Conservation (phyloP, 1,284 basidiomycete species). For the Apiotrichum veenhuisii region DNA sequence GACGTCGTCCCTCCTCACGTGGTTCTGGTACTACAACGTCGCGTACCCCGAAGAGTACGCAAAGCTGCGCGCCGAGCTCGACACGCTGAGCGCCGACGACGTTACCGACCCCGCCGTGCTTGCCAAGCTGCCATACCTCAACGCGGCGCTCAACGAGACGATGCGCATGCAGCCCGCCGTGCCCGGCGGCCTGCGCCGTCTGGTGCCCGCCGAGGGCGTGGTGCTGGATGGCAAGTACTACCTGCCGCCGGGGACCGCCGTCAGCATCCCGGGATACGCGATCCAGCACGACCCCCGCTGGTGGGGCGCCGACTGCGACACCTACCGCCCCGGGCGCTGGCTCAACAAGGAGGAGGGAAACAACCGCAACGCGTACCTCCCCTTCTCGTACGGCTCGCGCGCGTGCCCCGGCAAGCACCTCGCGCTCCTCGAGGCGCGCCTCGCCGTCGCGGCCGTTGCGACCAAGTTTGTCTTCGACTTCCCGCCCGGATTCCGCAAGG, state of each 20-base stretch:
- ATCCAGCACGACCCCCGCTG: constrained; percentile 56
- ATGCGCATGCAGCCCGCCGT: constrained; percentile 71
- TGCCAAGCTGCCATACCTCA: constrained; percentile 57
- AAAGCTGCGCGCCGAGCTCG: constrained; percentile 7
- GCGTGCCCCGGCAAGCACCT: constrained; percentile 9
- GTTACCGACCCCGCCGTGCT: constrained; percentile 4
- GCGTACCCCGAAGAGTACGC: constrained; percentile 2
- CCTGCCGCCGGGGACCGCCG: constrained; percentile 15
- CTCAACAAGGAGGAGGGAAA: constrained; percentile 35
- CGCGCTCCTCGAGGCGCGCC: constrained; percentile 9
- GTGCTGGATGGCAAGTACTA: constrained; percentile 20
- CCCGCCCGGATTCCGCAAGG: constrained; percentile 1
- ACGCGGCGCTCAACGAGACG: constrained; percentile 77
- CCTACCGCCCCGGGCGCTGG: constrained; percentile 62
- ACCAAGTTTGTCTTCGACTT: constrained; percentile 6
- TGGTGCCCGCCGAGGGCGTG: constrained; percentile 54
- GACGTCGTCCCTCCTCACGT: constrained; percentile 7
- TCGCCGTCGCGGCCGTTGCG: constrained; percentile 3
- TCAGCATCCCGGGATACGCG: constrained; percentile 23
- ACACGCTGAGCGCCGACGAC: not conserved
- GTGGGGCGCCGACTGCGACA: constrained; percentile 58
- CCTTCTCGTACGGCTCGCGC: constrained; percentile 7
- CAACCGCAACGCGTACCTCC: constrained; percentile 10
- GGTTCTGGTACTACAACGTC: constrained; percentile 12
- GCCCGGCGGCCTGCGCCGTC: constrained; percentile 71